Evolutionary conservation across 2,329 filamentous ascomycete genomes (phyloP), one percentile per base, ranked within the genome.

Genomic region (Ceratocystis variospora): DNA sequence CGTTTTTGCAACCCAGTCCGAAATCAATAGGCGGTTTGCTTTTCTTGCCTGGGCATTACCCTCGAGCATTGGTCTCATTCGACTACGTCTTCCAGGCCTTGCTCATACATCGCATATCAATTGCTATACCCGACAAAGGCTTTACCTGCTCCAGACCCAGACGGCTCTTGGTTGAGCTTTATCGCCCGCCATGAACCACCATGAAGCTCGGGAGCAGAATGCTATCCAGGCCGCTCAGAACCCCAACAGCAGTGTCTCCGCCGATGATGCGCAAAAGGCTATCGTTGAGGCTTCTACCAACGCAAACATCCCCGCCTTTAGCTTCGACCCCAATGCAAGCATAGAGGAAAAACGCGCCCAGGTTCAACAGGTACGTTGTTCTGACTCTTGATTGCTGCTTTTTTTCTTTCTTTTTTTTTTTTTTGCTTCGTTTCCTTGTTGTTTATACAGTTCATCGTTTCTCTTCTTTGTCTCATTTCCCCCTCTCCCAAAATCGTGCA

Each of bases 311-410:
- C 78, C 87, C 37, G 92, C 90, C 69, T 94, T 89, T 74, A 83
- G 86, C 69, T 99, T 97, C 77, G 83, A 99, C 73, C 90, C 94
- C 0, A 78, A 96, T 78, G 92, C 91, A 53, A 87, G 81, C 55
- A 82, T 87, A 0, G 89, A 91, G 74, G 82, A 96, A 75, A 99
- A 99, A 79, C 87, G 83, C 68, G 87, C 87, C 41, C 89, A 92
- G 74, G 87, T 88, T 25, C 80, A 82, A 80, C 83, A 86, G 73
- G 90, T 96, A 81, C 72, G 87, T 80, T 45, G 45, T 55, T 15
- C 22, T 12, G 17, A 15, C 57, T 63, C 37, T 45, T 12, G 17
- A 17, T 28, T 31, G 12, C 17, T 19, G 12, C 28, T 45, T 8
- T n/a, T 12, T 25, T 28, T 22, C 1, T 4, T 4, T 28, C 25